Conservation (phyloP, 495 filamentous ascomycete genomes). For the Pyronema omphalodes region DNA sequence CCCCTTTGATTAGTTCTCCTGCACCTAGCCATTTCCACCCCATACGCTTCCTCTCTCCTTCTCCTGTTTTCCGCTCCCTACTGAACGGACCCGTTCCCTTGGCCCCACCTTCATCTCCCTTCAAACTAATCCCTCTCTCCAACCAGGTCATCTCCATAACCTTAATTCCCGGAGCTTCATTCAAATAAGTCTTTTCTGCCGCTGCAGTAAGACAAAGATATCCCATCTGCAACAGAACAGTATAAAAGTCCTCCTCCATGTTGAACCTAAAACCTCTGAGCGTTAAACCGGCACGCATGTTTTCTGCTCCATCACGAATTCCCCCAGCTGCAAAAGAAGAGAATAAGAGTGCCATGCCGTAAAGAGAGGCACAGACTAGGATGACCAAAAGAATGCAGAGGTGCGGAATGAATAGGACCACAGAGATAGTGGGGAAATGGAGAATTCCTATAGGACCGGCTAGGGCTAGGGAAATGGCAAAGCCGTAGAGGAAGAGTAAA, state of each 20-base stretch:
- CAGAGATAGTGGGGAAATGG: conserved; percentile 80
- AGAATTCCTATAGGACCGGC: conserved; percentile 33
- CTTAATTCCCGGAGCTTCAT: conserved; percentile 63
- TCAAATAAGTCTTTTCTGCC: conserved; percentile 86
- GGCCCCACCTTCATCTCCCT: conserved; percentile 15
- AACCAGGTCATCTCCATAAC: conserved; percentile 76
- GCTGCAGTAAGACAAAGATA: conserved; percentile 79
- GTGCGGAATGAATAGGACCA: conserved; percentile 89
- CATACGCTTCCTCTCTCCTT: conserved; percentile 32
- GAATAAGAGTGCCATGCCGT: conserved; percentile 52
- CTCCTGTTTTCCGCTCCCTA: conserved; percentile 44
- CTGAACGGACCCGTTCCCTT: conserved; percentile 20
- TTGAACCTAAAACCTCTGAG: conserved; percentile 40
- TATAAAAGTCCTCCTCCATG: conserved; percentile 87
- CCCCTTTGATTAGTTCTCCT: conserved; percentile 17
- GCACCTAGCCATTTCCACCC: conserved; percentile 13
- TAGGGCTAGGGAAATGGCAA: conserved; percentile 24
- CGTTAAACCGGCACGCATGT: conserved; percentile 81
- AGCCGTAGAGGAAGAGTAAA: conserved; percentile 42
- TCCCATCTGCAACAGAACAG: conserved; percentile 63
- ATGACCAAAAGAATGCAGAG: conserved; percentile 68
- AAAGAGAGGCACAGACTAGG: conserved; percentile 51
- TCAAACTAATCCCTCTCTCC: conserved; percentile 45
- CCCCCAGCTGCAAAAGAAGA: conserved; percentile 45
- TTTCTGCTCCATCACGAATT: conserved; percentile 30